Conservation (phyloP, 306 rosid genomes). For the Quercus cerris region DNA sequence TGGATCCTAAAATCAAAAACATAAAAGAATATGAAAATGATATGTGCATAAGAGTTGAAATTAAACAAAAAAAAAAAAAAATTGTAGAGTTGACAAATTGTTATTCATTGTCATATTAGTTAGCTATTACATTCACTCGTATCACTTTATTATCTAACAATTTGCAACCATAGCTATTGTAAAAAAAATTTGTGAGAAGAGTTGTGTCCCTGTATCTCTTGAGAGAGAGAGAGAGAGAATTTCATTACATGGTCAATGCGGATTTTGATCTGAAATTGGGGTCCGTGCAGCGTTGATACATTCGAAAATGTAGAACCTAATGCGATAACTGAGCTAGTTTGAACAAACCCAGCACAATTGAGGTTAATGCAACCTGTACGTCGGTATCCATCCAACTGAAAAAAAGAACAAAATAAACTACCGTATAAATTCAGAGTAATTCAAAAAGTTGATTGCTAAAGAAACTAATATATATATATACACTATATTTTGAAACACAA, state of each 20-base stretch:
- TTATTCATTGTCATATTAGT: no score
- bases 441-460: no score
- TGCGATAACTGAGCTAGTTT: conserved; percentile 25
- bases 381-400: conserved; percentile 50
- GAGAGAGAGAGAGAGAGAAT: not conserved
- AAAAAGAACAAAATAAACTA: not conserved
- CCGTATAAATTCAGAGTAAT: not conserved
- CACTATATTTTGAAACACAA: not conserved
- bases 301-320: conserved; percentile 44
- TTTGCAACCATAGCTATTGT: no score
- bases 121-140: no score
- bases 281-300: conserved; percentile 14
- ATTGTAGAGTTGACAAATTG: no score
- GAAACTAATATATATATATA: no score
- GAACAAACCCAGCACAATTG: conserved; percentile 37
- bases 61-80: no score
- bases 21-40: not conserved
- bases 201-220: no score
- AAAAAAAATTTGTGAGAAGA: no score
- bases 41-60: no score
- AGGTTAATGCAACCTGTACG: conserved; percentile 54
- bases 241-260: conserved; percentile 44
- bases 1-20: conserved; percentile 26
- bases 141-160: no score
- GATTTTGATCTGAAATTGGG: conserved; percentile 30